A percentile compares a stretch with the other conserved stretches of the same genome.
Conservation (phyloP, 345 rosid genomes). For the Eucalyptus cloeziana region DNA sequence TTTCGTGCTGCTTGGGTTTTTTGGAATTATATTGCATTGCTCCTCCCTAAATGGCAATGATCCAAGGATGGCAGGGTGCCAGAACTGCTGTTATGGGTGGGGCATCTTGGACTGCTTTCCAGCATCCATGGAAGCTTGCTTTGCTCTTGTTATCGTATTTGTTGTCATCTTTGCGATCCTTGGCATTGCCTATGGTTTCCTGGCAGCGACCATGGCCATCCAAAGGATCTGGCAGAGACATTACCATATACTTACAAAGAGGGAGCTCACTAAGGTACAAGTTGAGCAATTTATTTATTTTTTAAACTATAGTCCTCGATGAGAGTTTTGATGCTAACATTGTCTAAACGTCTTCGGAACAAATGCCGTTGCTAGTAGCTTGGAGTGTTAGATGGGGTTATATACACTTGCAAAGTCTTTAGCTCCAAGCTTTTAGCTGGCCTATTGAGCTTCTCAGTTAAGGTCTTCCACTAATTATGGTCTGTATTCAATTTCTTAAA, state of each 20-base stretch:
- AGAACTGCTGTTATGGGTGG: constrained; percentile 97
- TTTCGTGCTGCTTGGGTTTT: constrained; percentile 86
- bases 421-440: background rate
- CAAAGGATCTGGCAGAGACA: constrained; percentile 97
- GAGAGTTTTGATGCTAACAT: background rate
- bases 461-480: background rate
- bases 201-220: constrained; percentile 87
- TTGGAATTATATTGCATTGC: constrained; percentile 81
- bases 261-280: constrained; percentile 80
- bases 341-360: background rate
- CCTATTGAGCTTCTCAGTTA: background rate
- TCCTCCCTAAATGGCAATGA: constrained; percentile 68
- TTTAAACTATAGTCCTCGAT: background rate
- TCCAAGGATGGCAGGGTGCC: constrained; percentile 90
- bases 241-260: constrained; percentile 84
- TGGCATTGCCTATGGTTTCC: constrained; percentile 91
- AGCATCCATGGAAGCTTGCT: constrained; percentile 93
- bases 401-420: background rate
- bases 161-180: constrained; percentile 83
- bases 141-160: constrained; percentile 73
- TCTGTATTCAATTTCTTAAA: background rate
- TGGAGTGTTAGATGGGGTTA: background rate
- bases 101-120: constrained; percentile 95
- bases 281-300: background rate
- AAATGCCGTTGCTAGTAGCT: background rate